phyloP scores from a whole-genome alignment of 192 early-diverging fungal species.

The Rhizophagus clarus region DNA sequence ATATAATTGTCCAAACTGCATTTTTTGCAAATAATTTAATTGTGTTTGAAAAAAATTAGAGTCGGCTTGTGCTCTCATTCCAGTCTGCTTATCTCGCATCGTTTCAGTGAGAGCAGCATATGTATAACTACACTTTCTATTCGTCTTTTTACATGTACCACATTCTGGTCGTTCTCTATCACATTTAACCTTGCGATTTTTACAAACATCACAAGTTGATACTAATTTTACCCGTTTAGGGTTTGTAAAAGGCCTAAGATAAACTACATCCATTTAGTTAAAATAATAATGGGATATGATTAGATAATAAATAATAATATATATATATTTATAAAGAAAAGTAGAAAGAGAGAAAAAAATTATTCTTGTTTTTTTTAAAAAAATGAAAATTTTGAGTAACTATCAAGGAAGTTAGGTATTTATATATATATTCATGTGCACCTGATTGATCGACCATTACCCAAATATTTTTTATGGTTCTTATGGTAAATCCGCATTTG shows the following conservation, averaged over 20 bases:
- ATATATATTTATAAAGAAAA: too few relatives aligned
- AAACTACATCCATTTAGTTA: not conserved
- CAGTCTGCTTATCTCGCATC: constrained; percentile 6
- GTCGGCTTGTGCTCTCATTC: not conserved
- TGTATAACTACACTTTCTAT: not conserved
- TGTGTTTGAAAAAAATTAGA: not conserved
- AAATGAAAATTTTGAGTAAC: too few relatives aligned
- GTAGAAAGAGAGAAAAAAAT: too few relatives aligned
- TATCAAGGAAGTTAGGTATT: too few relatives aligned
- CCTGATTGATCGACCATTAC: too few relatives aligned
- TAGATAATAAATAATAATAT: too few relatives aligned
- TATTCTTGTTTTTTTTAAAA: too few relatives aligned
- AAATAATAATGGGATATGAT: too few relatives aligned
- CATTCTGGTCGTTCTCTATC: constrained; percentile 24
- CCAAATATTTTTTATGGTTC: too few relatives aligned
- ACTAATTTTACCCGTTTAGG: constrained; percentile 17
- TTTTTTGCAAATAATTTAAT: not conserved
- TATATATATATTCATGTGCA: too few relatives aligned
- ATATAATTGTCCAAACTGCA: not conserved
- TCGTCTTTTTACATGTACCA: constrained; percentile 17
- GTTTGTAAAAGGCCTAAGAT: not conserved
- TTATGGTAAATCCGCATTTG: too few relatives aligned
- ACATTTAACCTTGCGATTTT: constrained; percentile 25
- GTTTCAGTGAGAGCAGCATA: not conserved
- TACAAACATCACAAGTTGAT: constrained; percentile 28